phyloP scores from a whole-genome alignment of 768 basidiomycete species.

The Leucosporidium scottii region DNA sequence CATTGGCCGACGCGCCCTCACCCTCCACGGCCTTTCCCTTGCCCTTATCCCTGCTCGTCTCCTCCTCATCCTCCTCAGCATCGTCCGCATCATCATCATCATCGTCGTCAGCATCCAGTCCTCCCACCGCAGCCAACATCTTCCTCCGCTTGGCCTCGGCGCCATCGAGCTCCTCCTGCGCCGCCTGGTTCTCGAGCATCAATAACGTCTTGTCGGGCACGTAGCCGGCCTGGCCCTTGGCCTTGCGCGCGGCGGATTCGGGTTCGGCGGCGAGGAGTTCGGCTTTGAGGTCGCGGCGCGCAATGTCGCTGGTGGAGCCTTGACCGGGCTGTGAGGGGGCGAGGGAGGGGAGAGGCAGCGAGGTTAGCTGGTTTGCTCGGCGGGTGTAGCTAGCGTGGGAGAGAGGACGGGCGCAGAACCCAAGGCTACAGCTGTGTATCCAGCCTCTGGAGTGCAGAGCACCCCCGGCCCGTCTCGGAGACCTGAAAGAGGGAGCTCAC shows the following conservation, averaged over 20 bases:
- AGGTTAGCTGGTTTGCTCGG: background rate
- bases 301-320: slow-evolving; percentile 68
- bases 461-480: background rate
- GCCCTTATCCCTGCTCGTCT: slow-evolving; percentile 19
- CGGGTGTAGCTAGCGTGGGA: background rate
- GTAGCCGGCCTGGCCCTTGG: slow-evolving; percentile 71
- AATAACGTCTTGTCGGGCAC: slow-evolving; percentile 37
- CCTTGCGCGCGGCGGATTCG: slow-evolving; percentile 80
- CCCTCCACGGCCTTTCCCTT: slow-evolving; percentile 50
- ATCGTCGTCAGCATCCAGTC: slow-evolving; percentile 83
- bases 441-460: background rate
- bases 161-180: slow-evolving; percentile 51
- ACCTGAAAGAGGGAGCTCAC: slow-evolving; percentile 29
- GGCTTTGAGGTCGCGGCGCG: slow-evolving; percentile 67
- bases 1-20: slow-evolving; percentile 42
- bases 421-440: background rate
- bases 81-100: slow-evolving; percentile 67
- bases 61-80: slow-evolving; percentile 47
- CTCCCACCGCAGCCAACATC: slow-evolving; percentile 74
- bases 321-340: slow-evolving; percentile 78
- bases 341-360: background rate
- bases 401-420: background rate
- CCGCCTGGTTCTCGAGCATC: slow-evolving; percentile 45
- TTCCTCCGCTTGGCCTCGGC: slow-evolving; percentile 74
- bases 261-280: slow-evolving; percentile 79